Evolutionary conservation across 2,329 filamentous ascomycete species (phyloP), one percentile per base, ranked within the genome.

Genomic region (Penicillium sp.): DNA sequence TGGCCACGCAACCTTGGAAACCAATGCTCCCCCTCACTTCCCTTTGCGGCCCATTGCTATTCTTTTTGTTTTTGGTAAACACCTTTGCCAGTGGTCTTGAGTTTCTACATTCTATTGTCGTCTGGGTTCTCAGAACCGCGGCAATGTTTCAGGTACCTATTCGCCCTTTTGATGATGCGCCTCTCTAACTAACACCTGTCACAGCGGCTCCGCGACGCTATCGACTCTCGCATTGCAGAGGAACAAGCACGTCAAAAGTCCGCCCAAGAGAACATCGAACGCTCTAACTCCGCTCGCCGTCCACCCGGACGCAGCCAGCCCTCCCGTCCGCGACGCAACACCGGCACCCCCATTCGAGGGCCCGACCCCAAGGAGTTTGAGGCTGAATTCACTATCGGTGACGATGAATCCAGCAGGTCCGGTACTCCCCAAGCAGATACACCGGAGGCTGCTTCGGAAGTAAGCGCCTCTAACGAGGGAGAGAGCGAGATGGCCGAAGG

Each of bases 351-450:
- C 3, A 85, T 88, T 33, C 82, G 81, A 67, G 81, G 81, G 41
- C 89, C 90, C 1, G 93, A 97, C 74, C 93, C 93, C 29, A 87
- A 90, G 36, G 89, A 96, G 58, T 96, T 96, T 67, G 91, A 96
- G 71, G 85, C 86, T 0, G 90, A 91, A 42, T 96, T 96, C 73
- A 86, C 90, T 15, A 88, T 96, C 66, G 93, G 93, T 56, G 87
- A 90, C 69, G 90, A 93, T 57, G 83, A 85, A 4, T 81, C 82
- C 3, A 89, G 85, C 63, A 82, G 86, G 57, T 77, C 83, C 33
- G 81, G 75, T 0, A 89, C 89, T 4, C 86, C 88, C 7, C 77
- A 73, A 55, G 77, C 78, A 19, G 80, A 79, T 49, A 73, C 76
- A 44, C 77, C 79, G 53, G 71, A 69, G 4, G 45, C 54, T 35